Evolutionary conservation across 768 basidiomycete species (phyloP), one percentile per base, ranked within the genome.

Genomic region (Filobasidium floriforme): DNA sequence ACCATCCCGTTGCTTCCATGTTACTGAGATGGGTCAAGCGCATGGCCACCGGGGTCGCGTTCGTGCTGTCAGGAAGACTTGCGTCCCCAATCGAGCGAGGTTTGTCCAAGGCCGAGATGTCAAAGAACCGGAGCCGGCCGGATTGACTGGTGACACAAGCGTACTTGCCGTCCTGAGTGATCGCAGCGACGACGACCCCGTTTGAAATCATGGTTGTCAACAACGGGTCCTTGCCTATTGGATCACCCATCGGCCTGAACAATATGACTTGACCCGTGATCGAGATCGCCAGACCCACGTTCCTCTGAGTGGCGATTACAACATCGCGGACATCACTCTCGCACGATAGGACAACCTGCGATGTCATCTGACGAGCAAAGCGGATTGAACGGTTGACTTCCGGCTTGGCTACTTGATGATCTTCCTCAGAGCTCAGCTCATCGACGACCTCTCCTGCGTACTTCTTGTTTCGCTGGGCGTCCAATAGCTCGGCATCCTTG

Each of bases 401-500:
- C n/a, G 15, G 14, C 19, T 24, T 15, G 32, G 32, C 32, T 37
- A 15, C 26, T n/a, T 57, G 15, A 24, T 57, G 46, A 14, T 49
- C 24, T n/a, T 15, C 22, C 54, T 57, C 54, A 2, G 22, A 15
- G 18, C 24, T 15, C 54, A 32, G 12, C 15, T 22, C 15, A 26
- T 57, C 54, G 24, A 24, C 26, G 15, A 7, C 15, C 26, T 57
- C 54, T 14, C 54, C 54, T 2, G 54, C 54, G 54, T 57, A 57
- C 54, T 57, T 57, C 54, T 57, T 57, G 26, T 57, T 57, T 4
- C 80, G 83, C 72, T 92, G 90, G 1, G 89, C 88, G 72, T 92
- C 92, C 41, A 96, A 82, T 0, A 92, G 84, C 66, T 99, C 92
- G 0, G 90, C 86, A 70, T 94, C 88, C 80, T 93, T 94, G 68